Percentiles rank a stretch among this genome's conserved stretches.
Evolutionary conservation across 2,329 filamentous ascomycete species (phyloP).

Genomic region (Coniochaeta ligniaria): DNA sequence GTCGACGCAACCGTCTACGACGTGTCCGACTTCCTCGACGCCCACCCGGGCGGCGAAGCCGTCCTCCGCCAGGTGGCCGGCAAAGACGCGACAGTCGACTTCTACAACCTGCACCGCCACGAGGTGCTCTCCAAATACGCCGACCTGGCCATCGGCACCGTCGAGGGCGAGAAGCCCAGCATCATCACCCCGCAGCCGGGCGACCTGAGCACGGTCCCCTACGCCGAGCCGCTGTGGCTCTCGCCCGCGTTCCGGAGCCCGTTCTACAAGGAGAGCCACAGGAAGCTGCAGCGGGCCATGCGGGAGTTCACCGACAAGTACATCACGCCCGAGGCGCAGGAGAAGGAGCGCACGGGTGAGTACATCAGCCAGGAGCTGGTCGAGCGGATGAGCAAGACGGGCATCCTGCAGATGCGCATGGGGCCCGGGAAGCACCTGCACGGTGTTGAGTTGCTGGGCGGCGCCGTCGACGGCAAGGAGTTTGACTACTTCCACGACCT

Average conservation of each 20-base stretch:
- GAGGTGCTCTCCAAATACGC: constrained; percentile 81
- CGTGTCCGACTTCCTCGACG: constrained; percentile 76
- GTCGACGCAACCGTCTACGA: constrained; percentile 86
- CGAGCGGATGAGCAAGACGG: constrained; percentile 67
- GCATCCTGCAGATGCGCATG: constrained; percentile 73
- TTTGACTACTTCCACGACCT: constrained; percentile 87
- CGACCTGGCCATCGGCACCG: constrained; percentile 65
- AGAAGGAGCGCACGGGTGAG: constrained; percentile 67
- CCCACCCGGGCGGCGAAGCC: constrained; percentile 74
- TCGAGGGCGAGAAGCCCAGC: constrained; percentile 68
- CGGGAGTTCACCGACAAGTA: constrained; percentile 67
- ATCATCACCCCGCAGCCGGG: constrained; percentile 63
- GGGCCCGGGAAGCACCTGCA: constrained; percentile 78
- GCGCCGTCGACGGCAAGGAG: constrained; percentile 67
- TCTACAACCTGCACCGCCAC: constrained; percentile 89
- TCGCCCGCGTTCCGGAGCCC: constrained; percentile 68
- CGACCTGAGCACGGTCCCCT: constrained; percentile 70
- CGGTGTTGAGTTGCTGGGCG: constrained; percentile 59
- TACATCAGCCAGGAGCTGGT: constrained; percentile 68
- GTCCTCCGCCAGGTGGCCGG: constrained; percentile 77
- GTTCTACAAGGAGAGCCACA: constrained; percentile 74
- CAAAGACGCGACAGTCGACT: constrained; percentile 71
- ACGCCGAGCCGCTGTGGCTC: constrained; percentile 81
- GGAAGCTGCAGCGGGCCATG: constrained; percentile 59
- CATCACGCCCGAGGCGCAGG: constrained; percentile 66